Conservation (phyloP, 164 flowering plant genomes). For the Stephania japonica region DNA sequence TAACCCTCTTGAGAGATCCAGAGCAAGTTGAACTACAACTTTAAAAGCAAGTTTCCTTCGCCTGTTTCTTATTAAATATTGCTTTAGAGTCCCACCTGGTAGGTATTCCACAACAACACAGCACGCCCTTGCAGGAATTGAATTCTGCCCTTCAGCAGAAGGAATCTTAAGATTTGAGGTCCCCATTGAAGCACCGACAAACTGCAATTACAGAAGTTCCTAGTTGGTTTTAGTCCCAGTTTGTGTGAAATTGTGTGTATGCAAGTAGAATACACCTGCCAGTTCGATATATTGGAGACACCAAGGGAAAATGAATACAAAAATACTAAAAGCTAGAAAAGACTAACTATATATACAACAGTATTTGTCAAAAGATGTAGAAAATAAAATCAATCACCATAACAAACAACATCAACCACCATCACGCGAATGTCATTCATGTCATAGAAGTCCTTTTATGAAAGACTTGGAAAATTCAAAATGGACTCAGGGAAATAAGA, state of each 20-base stretch:
- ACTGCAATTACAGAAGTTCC: slow-evolving; percentile 32
- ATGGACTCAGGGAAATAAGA: background rate
- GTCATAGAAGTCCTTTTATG: background rate
- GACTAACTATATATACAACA: background rate
- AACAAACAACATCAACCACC: background rate
- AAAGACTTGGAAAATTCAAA: background rate
- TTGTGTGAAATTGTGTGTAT: too few species aligned
- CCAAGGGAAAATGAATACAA: background rate
- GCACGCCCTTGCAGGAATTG: slow-evolving; percentile 69
- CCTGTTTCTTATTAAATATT: slow-evolving; percentile 43
- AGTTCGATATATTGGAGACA: too few species aligned
- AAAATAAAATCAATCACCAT: background rate
- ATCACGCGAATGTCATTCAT: background rate
- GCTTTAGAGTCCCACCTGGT: slow-evolving; percentile 73
- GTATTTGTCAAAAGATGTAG: background rate
- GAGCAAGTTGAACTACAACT: slow-evolving; percentile 60
- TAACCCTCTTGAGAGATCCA: slow-evolving; percentile 81
- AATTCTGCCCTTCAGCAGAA: slow-evolving; percentile 21
- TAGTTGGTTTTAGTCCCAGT: background rate
- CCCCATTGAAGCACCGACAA: slow-evolving; percentile 93
- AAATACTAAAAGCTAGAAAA: background rate
- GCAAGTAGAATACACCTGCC: background rate
- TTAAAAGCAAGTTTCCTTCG: slow-evolving; percentile 60
- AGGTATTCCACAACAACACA: slow-evolving; percentile 94
- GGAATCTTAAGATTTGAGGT: slow-evolving; percentile 76